phyloP scores from a whole-genome alignment of 75 land plant species.

The Picea glauca region DNA sequence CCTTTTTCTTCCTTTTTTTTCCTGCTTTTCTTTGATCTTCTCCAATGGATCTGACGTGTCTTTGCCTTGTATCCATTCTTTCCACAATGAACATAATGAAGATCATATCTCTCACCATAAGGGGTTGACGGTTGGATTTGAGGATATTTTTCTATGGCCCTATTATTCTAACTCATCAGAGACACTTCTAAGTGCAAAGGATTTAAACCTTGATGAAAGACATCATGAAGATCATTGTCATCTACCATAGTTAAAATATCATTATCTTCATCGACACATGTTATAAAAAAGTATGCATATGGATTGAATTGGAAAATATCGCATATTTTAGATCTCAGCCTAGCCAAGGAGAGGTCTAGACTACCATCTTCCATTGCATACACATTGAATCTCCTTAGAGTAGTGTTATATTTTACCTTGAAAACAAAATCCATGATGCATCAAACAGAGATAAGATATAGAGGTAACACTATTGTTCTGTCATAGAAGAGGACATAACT shows the following conservation, averaged over 20 bases:
- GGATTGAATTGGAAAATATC: slow-evolving; percentile 40
- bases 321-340: slow-evolving; percentile 38
- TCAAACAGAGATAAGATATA: too few relatives aligned
- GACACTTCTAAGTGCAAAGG: slow-evolving; percentile 62
- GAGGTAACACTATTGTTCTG: too few relatives aligned
- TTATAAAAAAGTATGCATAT: slow-evolving; percentile 40
- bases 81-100: too few relatives aligned
- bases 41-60: too few relatives aligned
- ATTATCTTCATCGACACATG: slow-evolving; percentile 70
- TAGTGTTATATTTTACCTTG: slow-evolving; percentile 62
- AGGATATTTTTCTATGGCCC: neutral
- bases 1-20: too few relatives aligned
- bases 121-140: neutral
- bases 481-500: too few relatives aligned
- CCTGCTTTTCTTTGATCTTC: too few relatives aligned
- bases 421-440: too few relatives aligned
- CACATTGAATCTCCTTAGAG: neutral
- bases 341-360: slow-evolving; percentile 37
- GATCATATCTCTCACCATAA: too few relatives aligned
- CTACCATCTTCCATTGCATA: slow-evolving; percentile 11
- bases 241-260: slow-evolving; percentile 66
- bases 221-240: slow-evolving; percentile 72
- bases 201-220: slow-evolving; percentile 47
- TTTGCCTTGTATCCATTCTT: too few relatives aligned
- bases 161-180: neutral